phyloP scores from a whole-genome alignment of 257 asterid genomes.

The Nyctanthes arbortristis region DNA sequence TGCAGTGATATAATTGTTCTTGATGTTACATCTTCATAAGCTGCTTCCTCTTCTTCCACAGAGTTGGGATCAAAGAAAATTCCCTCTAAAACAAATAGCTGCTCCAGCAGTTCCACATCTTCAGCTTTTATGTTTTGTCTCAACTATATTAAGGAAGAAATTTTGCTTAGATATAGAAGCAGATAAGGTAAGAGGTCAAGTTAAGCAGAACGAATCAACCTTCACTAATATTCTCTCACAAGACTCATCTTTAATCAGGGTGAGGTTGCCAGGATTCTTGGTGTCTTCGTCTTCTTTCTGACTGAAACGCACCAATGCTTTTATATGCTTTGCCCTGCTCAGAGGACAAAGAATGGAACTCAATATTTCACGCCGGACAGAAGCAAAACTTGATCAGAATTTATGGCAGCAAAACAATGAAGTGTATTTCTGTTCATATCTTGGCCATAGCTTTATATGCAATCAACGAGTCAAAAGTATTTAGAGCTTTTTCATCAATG shows the following conservation, averaged over 20 bases:
- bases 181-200: slow-evolving; percentile 12
- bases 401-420: neutral
- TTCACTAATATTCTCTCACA: slow-evolving; percentile 58
- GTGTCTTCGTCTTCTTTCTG: slow-evolving; percentile 42
- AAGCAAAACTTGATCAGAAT: neutral
- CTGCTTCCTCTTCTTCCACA: slow-evolving; percentile 57
- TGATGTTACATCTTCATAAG: slow-evolving; percentile 60
- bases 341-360: slow-evolving; percentile 24
- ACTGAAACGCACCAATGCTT: slow-evolving; percentile 45
- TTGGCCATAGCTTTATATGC: neutral
- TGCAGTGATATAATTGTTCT: slow-evolving; percentile 63
- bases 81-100: slow-evolving; percentile 65
- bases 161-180: slow-evolving; percentile 25
- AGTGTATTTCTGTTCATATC: neutral
- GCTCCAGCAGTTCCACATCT: slow-evolving; percentile 67
- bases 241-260: slow-evolving; percentile 44
- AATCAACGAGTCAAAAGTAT: neutral
- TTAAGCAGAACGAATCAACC: slow-evolving; percentile 37
- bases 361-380: slow-evolving; percentile 10
- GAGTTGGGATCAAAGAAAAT: slow-evolving; percentile 62
- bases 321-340: slow-evolving; percentile 81
- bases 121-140: slow-evolving; percentile 51
- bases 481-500: neutral
- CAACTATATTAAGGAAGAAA: slow-evolving; percentile 44
- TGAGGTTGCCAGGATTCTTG: slow-evolving; percentile 24